Evolutionary conservation across 805 yeast genomes (phyloP), one percentile per base, ranked within the genome.

Genomic region (Candida dendrica): DNA sequence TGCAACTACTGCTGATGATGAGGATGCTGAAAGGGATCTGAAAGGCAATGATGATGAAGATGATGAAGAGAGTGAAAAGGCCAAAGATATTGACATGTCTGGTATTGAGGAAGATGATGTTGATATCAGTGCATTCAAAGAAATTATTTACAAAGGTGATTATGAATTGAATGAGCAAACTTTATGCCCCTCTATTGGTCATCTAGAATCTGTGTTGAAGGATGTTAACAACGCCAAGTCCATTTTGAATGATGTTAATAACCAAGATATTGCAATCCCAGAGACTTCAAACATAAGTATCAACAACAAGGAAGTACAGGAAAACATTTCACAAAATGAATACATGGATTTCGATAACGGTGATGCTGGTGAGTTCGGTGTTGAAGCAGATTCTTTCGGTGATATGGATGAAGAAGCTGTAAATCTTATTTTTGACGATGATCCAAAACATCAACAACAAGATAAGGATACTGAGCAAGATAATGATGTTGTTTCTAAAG

Each of bases 121-220:
- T 7, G 70, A 69, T 15, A 49, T 55, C 10, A 26, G 44, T 6
- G 34, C 37, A 2, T 44, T 55, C 26, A 47, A 51, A 35, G 14
- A 19, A 17, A 55, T 55, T 54, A 44, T 66, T n/a, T 59, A 49
- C 34, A 47, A 53, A 6, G 51, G 53, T 8, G 56, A 59, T 11
- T 57, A 51, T 2, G 54, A 59, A 14, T 45, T 65, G 4, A 60
- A 63, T 7, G 49, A 45, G 4, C 39, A 59, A 9, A 65, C 72
- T 15, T 66, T 89, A 1, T 85, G 95, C 49, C 91, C 95, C 0
- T 84, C 95, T 0, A 65, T 86, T 47, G 69, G 63, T 7, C 79
- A 80, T 44, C 62, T 86, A 38, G 72, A 77, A 46, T 61, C 64
- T 9, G 87, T 80, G 0, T 65, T 81, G n/a, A 64, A 65, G 15